Evolutionary conservation across 305 asterid species (phyloP), one percentile per base, ranked within the genome.

Genomic region (Plantago lanceolata): DNA sequence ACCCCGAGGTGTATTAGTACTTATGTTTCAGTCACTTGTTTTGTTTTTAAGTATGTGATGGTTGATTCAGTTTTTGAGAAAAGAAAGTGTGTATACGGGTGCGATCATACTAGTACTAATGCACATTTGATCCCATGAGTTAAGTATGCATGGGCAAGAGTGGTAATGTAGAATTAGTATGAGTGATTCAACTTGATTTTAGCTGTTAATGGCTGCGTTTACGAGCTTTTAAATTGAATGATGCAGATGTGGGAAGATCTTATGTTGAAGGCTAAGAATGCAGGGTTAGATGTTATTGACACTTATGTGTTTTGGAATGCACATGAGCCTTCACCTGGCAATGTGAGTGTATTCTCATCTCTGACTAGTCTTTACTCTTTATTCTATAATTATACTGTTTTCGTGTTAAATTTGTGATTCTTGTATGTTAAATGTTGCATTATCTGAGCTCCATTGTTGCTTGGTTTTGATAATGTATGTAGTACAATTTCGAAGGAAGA

Each of bases 171-270:
- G n/a, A n/a, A n/a, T 1, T 40, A 8, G 44, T 37, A 37, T 37
- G 44, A 37, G 44, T 37, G 13, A 8, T 37, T 14, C 12, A 37
- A 14, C 8, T 5, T 19, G 28, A 51, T 8, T 20, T 51, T 9
- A 48, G 15, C 19, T 48, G 19, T 5, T n/a, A 48, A 12, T 40
- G 45, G 4, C 4, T 64, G 13, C 4, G 6, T 0, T 40, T 40
- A 9, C 45, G 45, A 40, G 45, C 15, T 40, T 40, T 11, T 12
- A 12, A 11, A 40, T 40, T 15, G 15, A 40, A 40, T 40, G 45
- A 40, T 77, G 73, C 78, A 85, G 94, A 85, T 85, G 94, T 85
- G 90, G 94, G 86, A 81, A 73, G 83, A 85, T 75, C 82, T 85
- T 47, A 77, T 85, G 57, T 50, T 57, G 58, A 83, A 83, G 79